Evolutionary conservation across 1,139 yeast genomes (phyloP), one percentile per base, ranked within the genome.

Genomic region (Saccharomyces hybrid): DNA sequence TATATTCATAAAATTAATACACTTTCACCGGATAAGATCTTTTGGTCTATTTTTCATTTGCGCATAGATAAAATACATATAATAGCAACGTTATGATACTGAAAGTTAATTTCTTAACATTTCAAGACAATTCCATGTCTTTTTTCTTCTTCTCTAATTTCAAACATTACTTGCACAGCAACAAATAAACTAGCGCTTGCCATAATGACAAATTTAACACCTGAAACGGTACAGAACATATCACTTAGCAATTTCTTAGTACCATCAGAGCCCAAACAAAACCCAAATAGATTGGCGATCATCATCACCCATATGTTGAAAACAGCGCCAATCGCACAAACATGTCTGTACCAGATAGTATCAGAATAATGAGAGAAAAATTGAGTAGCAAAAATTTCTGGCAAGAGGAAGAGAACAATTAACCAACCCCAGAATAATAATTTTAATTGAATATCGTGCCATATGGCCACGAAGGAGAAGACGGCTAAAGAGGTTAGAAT

Each of bases 281-380:
- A 93, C 0, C 99, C 99, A 65, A 87, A 89, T 54, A 95, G 73
- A 65, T 93, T 95, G 28, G 98, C 98, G 61, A 89, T 79, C 93
- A 93, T 91, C 99, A 93, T 93, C 86, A 91, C 81, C 97, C 97
- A 90, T 56, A 93, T 86, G 69, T 93, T 93, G 19, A 78, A 65
- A 27, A 90, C 95, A 1, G 93, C 97, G 1, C 98, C 99, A 7
- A 81, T 62, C 0, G 90, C 96, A 71, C 96, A 88, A 23, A 85
- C 65, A 65, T 86, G 87, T 59, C 97, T 79, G 70, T 78, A 93
- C 87, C 91, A 84, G 48, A 58, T 54, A 76, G 84, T 78, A 14
- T 72, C 63, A 25, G 73, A 69, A 65, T 72, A 83, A 54, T 75
- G 75, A 53, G 71, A 71, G 52, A 71, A 70, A 47, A 64, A 64